Base-by-base conservation (phyloP, 768 basidiomycete genomes). In the Punctularia strigosozonata region DNA sequence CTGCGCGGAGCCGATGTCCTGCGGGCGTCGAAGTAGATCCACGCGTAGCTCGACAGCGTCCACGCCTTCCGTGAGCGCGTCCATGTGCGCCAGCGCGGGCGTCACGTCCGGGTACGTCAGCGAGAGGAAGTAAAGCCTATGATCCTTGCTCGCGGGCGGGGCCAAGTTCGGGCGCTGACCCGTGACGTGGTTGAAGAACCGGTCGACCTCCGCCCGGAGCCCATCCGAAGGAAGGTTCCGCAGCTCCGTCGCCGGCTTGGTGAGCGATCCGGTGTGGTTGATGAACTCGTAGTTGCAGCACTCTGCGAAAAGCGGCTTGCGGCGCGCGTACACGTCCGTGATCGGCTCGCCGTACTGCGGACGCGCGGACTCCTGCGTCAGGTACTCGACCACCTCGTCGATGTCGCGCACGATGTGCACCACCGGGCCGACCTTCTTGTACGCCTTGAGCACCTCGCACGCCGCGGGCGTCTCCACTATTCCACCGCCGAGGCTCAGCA, bases 11-110 rank as follows among this genome's bases (percentile, higher is more conserved):
- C 69, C 70, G 17, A 59, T 53, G 41, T 72, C 65, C 38, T 65
- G 63, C 0, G 60, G 49, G 52, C 74, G 50, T 13, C 73, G 76
- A 15, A 99, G 68, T 6, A 98, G 70, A 55, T 99, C 95, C 8
- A 90, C 91, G 7, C 94, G 78, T n/a, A 98, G 55, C 57, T 99
- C 95, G 43, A 98, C 60, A 0, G 91, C 94, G 51, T 98, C 92
- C 5, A 80, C 85, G 4, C 95, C 95, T 14, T 74, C 67, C 0
- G 75, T 75, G 43, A 99, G 58, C 31, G 81, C 73, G 17, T 85
- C 75, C 30, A 98, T 71, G 37, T 73, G 56, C 13, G 67, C 57
- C 30, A 90, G 64, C 0, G 82, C 80, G 4, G 75, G 73, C 0
- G 69, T 76, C 45, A 95, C 54, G 53, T 95, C 88, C 1, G 94